These are phyloP conservation scores for Bauhinia variegata DNA, from an alignment of 306 rosid species.

Conservation along the genomic window DNA sequence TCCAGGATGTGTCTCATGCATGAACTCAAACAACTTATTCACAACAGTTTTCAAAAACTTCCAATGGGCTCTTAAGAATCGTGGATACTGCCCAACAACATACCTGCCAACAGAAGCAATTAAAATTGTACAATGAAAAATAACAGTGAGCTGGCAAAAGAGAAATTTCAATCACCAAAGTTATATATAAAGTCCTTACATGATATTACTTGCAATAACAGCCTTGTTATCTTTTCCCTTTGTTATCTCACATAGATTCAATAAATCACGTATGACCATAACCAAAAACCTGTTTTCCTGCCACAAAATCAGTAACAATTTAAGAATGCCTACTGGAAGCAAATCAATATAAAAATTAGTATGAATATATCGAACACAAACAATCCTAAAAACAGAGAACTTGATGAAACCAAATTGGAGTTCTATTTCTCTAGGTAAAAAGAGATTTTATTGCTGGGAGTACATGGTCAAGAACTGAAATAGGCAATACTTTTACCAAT, in stretches of 20 bases:
- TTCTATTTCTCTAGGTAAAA: too few relatives aligned
- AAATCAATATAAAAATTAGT: too few relatives aligned
- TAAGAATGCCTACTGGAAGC: too few relatives aligned
- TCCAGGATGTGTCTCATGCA: slow-evolving; percentile 99
- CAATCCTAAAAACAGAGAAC: background rate
- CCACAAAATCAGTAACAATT: background rate
- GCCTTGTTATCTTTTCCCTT: slow-evolving; percentile 99
- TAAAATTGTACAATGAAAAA: slow-evolving; percentile 11
- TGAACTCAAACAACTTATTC: slow-evolving; percentile 93
- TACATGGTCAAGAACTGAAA: too few relatives aligned
- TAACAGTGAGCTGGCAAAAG: slow-evolving; percentile 5
- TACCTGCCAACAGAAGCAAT: slow-evolving; percentile 63
- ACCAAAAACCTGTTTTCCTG: slow-evolving; percentile 99
- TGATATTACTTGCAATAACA: slow-evolving; percentile 97
- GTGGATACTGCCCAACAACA: slow-evolving; percentile 96
- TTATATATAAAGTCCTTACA: slow-evolving; percentile 52
- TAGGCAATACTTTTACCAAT: too few relatives aligned
- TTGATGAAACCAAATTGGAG: background rate
- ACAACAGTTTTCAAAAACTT: slow-evolving; percentile 95
- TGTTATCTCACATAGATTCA: slow-evolving; percentile 91
- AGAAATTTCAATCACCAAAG: background rate
- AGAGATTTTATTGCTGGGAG: background rate
- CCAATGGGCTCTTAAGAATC: slow-evolving; percentile 97
- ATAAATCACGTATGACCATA: slow-evolving; percentile 96
- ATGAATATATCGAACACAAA: too few relatives aligned